Percentiles rank a stretch among this genome's conserved stretches.
Conservation (phyloP, 768 basidiomycete species). For the Termitomyces sp. region DNA sequence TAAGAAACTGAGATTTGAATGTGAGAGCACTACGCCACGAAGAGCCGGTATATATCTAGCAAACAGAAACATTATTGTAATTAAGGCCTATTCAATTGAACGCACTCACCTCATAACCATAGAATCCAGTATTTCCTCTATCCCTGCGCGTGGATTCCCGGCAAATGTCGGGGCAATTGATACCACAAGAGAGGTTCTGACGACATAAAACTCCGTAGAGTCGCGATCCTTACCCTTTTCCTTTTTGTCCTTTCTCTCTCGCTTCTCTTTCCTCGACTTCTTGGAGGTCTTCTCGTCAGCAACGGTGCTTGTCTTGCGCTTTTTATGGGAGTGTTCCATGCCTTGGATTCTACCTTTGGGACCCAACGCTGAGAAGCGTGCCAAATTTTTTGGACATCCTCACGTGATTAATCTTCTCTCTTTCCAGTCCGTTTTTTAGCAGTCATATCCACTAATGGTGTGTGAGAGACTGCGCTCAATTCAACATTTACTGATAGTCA, state of each 20-base stretch:
- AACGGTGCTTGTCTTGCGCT: conserved; percentile 36
- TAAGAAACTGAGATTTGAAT: conserved; percentile 71
- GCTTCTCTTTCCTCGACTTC: conserved; percentile 33
- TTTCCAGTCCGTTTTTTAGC: neutral
- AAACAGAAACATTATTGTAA: neutral
- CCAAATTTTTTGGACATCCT: conserved; percentile 6
- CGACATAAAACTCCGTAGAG: conserved; percentile 48
- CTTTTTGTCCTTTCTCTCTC: conserved; percentile 20
- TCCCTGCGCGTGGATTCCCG: conserved; percentile 63
- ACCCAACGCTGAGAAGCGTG: neutral
- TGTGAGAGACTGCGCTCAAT: neutral
- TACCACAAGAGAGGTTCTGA: conserved; percentile 62
- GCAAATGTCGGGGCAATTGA: conserved; percentile 82
- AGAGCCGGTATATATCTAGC: conserved; percentile 83
- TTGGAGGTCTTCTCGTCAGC: conserved; percentile 22
- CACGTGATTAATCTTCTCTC: conserved; percentile 5
- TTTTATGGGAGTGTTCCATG: conserved; percentile 31
- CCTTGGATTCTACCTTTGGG: conserved; percentile 1
- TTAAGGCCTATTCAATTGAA: neutral
- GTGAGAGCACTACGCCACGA: conserved; percentile 80
- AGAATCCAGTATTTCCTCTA: conserved; percentile 86
- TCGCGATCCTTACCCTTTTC: conserved; percentile 34
- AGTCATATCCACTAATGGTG: conserved; percentile 9
- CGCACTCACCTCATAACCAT: conserved; percentile 86
- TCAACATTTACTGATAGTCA: neutral